These are phyloP conservation scores for Chrysoporthe cubensis DNA, from an alignment of 2,329 filamentous ascomycete genomes.

Conservation along the genomic window DNA sequence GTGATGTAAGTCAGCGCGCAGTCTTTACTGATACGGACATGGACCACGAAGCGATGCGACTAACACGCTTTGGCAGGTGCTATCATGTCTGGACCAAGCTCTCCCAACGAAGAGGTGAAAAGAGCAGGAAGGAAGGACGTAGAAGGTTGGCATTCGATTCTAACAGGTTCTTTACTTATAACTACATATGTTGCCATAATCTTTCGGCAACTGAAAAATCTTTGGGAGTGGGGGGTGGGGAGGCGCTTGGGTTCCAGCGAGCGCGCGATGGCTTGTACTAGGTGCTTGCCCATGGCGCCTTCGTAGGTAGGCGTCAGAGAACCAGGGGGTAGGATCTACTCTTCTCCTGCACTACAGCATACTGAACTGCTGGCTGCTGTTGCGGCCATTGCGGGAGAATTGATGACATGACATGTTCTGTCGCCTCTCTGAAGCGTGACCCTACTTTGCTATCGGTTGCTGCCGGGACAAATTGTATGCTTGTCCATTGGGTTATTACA, in stretches of 20 bases:
- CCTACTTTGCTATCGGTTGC: background rate
- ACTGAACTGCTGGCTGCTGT: background rate
- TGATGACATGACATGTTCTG: background rate
- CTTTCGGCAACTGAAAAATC: background rate
- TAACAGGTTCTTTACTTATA: slow-evolving; percentile 3
- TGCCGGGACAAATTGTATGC: background rate
- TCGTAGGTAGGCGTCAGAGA: background rate
- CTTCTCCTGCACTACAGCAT: background rate
- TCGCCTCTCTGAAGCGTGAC: background rate
- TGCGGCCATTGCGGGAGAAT: background rate
- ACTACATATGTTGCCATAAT: slow-evolving; percentile 15
- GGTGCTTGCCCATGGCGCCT: background rate
- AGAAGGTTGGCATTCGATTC: background rate
- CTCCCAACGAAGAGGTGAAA: slow-evolving; percentile 35
- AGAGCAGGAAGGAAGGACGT: background rate
- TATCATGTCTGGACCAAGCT: slow-evolving; percentile 40
- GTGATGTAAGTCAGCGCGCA: slow-evolving; percentile 40
- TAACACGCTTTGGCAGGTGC: slow-evolving; percentile 33
- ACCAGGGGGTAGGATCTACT: background rate
- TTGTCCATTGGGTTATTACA: background rate
- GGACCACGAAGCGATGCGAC: background rate
- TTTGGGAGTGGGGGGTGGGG: background rate
- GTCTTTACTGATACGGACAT: background rate
- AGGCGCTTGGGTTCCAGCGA: background rate
- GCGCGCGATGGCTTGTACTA: background rate